A percentile compares a stretch with the other conserved stretches of the same genome.
Conservation (phyloP, 306 rosid genomes). For the Sindora glabra region DNA sequence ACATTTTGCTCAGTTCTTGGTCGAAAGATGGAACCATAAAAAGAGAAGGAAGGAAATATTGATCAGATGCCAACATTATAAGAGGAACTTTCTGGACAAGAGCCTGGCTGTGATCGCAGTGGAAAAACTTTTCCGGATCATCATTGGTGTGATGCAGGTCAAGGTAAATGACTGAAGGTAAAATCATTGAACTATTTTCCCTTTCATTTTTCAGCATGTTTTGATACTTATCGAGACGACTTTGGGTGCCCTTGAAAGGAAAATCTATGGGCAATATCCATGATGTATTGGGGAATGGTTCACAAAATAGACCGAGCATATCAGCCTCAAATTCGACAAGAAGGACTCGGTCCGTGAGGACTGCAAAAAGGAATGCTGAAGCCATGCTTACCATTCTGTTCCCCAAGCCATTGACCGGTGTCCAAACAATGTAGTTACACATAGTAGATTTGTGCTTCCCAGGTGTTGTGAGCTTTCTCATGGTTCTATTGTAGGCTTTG, state of each 20-base stretch:
- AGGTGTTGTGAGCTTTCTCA: constrained; percentile 19
- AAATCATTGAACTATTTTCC: neutral
- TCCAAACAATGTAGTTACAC: constrained; percentile 52
- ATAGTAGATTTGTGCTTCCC: neutral
- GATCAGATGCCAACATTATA: constrained; percentile 41
- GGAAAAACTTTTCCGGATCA: constrained; percentile 39
- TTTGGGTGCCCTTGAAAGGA: constrained; percentile 22
- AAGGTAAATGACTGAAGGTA: constrained; percentile 27
- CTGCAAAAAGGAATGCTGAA: constrained; percentile 48
- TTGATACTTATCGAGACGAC: constrained; percentile 29
- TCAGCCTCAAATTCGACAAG: constrained; percentile 44
- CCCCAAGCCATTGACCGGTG: constrained; percentile 42
- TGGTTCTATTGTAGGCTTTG: constrained; percentile 22
- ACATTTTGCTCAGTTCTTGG: constrained; percentile 13
- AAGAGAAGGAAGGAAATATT: constrained; percentile 54
- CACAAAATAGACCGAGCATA: constrained; percentile 44
- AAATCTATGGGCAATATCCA: constrained; percentile 47
- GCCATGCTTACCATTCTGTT: constrained; percentile 44
- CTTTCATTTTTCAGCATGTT: constrained; percentile 27
- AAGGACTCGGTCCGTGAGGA: constrained; percentile 44
- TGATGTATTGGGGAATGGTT: constrained; percentile 49
- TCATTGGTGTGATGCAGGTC: constrained; percentile 23
- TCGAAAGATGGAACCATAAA: constrained; percentile 48
- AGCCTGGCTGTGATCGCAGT: constrained; percentile 43
- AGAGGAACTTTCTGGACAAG: constrained; percentile 26